Conservation (phyloP, 306 rosid genomes). For the Hippophae rhamnoides region DNA sequence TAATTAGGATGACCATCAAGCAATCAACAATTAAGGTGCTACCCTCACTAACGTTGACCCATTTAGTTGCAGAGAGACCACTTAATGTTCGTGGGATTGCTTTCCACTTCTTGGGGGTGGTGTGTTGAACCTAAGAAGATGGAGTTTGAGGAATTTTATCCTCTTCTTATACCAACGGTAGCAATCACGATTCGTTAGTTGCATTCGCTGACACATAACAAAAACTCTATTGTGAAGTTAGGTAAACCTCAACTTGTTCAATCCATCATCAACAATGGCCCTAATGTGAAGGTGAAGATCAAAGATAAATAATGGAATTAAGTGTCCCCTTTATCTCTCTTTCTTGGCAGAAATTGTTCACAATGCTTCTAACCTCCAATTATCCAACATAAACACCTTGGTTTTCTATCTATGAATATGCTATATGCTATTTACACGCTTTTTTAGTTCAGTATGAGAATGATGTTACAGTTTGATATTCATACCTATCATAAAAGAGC, state of each 20-base stretch:
- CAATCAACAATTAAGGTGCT: slow-evolving; percentile 34
- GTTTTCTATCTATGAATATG: no score
- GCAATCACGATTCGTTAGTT: no score
- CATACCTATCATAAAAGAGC: no score
- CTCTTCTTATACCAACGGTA: no score
- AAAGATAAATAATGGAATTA: slow-evolving; percentile 36
- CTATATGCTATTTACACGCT: no score
- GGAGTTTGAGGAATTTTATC: no score
- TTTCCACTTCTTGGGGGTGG: slow-evolving; percentile 20
- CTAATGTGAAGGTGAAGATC: slow-evolving; percentile 56
- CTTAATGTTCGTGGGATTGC: slow-evolving; percentile 23
- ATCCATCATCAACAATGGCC: slow-evolving; percentile 43
- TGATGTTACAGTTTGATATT: no score
- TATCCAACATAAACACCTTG: no score
- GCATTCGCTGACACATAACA: no score
- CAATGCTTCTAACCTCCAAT: neutral
- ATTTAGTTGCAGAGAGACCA: slow-evolving; percentile 56
- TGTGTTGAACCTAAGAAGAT: slow-evolving; percentile 9
- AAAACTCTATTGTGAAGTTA: no score
- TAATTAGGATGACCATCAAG: slow-evolving; percentile 67
- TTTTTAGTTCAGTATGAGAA: no score
- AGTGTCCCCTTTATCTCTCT: slow-evolving; percentile 7
- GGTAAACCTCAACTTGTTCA: slow-evolving; percentile 62
- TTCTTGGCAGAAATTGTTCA: neutral
- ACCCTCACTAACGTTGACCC: slow-evolving; percentile 39